Conservation (phyloP, 129 eudicot species). For the Pseudognaphalium luteoalbum region DNA sequence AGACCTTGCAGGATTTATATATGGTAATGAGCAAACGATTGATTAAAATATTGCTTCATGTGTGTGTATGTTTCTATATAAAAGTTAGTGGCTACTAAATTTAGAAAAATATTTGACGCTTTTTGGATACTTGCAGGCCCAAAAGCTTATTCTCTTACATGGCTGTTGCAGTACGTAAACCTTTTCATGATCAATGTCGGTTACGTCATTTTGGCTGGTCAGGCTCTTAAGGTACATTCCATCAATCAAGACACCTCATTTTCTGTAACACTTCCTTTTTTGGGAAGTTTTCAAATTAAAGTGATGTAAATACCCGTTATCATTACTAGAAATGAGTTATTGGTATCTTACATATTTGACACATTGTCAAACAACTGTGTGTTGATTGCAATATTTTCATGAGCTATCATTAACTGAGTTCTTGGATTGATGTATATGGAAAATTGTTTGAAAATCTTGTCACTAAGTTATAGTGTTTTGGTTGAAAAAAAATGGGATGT, state of each 20-base stretch:
- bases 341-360: background rate
- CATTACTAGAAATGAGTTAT: background rate
- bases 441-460: too few relatives aligned
- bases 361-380: background rate
- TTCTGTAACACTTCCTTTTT: background rate
- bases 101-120: slow-evolving; percentile 17
- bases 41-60: background rate
- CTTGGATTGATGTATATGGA: background rate
- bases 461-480: too few relatives aligned
- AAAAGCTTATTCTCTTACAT: slow-evolving; percentile 77
- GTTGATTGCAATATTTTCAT: background rate
- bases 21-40: slow-evolving; percentile 45
- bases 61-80: background rate
- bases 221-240: slow-evolving; percentile 68
- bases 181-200: slow-evolving; percentile 94
- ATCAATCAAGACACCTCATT: background rate
- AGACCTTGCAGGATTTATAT: slow-evolving; percentile 93
- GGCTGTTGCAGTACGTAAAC: slow-evolving; percentile 79
- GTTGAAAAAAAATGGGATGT: background rate
- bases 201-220: slow-evolving; percentile 84
- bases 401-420: background rate
- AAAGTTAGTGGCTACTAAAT: slow-evolving; percentile 1
- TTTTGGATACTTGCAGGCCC: slow-evolving; percentile 51
- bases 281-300: background rate
- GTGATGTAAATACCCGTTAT: background rate